Evolutionary conservation across 2,329 filamentous ascomycete genomes (phyloP).

Genomic region (Calonectria ilicicola): DNA sequence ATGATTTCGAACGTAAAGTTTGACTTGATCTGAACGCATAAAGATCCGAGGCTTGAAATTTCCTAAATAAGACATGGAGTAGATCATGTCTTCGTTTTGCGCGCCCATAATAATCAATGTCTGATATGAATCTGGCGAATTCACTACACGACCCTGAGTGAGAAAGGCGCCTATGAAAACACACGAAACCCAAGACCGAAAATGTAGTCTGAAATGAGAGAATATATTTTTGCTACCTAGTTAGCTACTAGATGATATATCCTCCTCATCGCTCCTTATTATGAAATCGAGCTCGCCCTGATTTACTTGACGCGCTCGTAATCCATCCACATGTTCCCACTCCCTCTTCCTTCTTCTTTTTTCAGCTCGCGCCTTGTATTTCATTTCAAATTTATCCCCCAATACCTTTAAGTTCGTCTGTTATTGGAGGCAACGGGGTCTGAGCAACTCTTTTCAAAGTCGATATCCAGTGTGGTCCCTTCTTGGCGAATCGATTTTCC

Average conservation of each 20-base stretch:
- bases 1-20: too few species aligned
- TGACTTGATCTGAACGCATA: too few species aligned
- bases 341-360: background rate
- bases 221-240: background rate
- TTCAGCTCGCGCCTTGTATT: background rate
- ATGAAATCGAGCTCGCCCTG: background rate
- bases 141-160: background rate
- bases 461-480: background rate
- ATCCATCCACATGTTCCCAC: background rate
- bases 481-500: background rate
- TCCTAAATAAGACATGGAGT: too few species aligned
- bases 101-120: too few species aligned
- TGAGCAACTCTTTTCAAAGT: background rate
- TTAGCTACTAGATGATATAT: background rate
- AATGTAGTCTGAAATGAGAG: background rate
- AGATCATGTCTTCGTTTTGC: too few species aligned
- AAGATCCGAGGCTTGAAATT: too few species aligned
- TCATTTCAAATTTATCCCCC: background rate
- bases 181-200: background rate
- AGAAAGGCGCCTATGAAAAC: background rate
- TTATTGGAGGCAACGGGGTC: background rate
- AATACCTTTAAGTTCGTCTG: background rate
- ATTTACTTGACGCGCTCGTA: background rate
- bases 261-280: background rate
- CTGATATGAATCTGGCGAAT: too few species aligned